These are phyloP conservation scores for Salvia splendens DNA, from an alignment of 257 asterid genomes.

Conservation along the genomic window DNA sequence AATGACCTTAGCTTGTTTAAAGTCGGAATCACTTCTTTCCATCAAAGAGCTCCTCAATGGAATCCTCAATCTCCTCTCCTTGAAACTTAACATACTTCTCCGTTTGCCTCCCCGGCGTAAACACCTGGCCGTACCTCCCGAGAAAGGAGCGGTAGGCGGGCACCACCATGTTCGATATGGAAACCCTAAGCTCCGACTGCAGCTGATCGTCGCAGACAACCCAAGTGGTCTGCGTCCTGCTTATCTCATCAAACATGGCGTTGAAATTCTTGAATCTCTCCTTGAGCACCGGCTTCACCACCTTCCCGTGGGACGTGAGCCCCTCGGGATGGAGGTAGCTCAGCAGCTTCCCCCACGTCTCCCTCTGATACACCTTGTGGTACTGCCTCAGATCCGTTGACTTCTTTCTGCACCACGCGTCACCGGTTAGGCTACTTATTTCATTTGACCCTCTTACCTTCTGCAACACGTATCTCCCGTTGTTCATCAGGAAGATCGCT, in stretches of 20 bases:
- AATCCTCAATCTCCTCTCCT: conserved; percentile 72
- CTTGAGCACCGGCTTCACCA: conserved; percentile 70
- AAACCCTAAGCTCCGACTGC: conserved; percentile 89
- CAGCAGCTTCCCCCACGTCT: conserved; percentile 82
- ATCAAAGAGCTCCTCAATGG: conserved; percentile 70
- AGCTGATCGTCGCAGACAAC: conserved; percentile 87
- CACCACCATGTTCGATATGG: conserved; percentile 87
- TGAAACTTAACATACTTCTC: conserved; percentile 87
- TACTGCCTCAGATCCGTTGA: conserved; percentile 74
- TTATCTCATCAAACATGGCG: conserved; percentile 77
- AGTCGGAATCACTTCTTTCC: conserved; percentile 35
- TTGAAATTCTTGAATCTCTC: conserved; percentile 87
- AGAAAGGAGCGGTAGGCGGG: conserved; percentile 90
- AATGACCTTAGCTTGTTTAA: too few species aligned
- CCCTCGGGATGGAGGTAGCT: conserved; percentile 66
- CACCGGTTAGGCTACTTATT: conserved; percentile 54
- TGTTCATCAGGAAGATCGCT: conserved; percentile 95
- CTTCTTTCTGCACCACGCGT: conserved; percentile 55
- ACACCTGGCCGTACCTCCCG: conserved; percentile 68
- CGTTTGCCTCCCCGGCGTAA: conserved; percentile 86
- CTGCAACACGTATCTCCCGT: conserved; percentile 81
- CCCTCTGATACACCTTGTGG: conserved; percentile 88
- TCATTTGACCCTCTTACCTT: conserved; percentile 58
- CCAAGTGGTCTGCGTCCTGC: conserved; percentile 76
- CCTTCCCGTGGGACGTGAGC: conserved; percentile 61